phyloP scores from a whole-genome alignment of 2,329 filamentous ascomycete species.

The Colletotrichum nymphaeae region DNA sequence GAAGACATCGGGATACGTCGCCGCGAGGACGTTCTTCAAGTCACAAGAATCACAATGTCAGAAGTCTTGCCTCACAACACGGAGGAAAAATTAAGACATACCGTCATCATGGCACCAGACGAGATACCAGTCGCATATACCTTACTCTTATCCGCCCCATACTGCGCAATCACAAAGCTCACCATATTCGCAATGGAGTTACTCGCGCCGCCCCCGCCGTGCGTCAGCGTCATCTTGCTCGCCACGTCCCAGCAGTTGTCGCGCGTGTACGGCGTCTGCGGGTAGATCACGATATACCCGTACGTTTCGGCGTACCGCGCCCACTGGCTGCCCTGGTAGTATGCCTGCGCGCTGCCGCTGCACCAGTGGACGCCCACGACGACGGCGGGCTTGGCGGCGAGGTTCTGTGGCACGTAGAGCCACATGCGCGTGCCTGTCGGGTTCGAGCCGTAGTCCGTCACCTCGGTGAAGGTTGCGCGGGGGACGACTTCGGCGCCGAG shows the following conservation, averaged over 20 bases:
- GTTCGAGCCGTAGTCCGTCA: conserved; percentile 34
- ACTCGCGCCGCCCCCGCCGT: conserved; percentile 62
- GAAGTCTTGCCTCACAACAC: not conserved
- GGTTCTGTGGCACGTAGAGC: conserved; percentile 49
- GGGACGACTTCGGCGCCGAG: conserved; percentile 33
- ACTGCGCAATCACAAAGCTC: conserved; percentile 57
- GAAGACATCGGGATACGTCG: conserved; percentile 67
- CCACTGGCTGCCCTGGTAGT: conserved; percentile 61
- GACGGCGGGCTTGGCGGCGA: conserved; percentile 57
- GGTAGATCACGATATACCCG: conserved; percentile 66
- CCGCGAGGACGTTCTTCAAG: conserved; percentile 57
- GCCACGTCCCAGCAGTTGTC: conserved; percentile 70
- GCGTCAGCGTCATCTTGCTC: conserved; percentile 59
- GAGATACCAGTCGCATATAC: conserved; percentile 62
- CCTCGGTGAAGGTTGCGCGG: conserved; percentile 35
- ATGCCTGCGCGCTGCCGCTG: conserved; percentile 62
- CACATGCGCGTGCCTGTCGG: conserved; percentile 35
- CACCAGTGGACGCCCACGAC: conserved; percentile 69
- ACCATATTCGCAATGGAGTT: conserved; percentile 67
- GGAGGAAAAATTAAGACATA: not conserved
- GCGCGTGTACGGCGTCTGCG: conserved; percentile 50
- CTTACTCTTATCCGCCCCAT: conserved; percentile 56
- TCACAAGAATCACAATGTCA: not conserved
- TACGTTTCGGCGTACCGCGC: conserved; percentile 64
- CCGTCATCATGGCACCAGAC: conserved; percentile 66